Base-by-base conservation (phyloP, 2,329 filamentous ascomycete genomes). In the Fusarium sp. region DNA sequence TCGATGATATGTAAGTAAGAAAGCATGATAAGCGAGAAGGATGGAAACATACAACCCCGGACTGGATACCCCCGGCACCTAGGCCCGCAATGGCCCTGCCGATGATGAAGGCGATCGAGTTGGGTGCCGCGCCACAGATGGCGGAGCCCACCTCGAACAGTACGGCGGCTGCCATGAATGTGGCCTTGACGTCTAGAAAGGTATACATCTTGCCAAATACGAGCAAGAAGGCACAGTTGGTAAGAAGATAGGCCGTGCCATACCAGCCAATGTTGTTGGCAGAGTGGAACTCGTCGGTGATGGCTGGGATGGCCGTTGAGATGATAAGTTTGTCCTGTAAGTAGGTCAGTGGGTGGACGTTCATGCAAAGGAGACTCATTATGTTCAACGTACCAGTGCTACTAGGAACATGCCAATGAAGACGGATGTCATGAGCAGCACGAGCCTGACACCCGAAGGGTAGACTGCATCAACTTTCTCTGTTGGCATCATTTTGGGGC, bases 1-100 rank as follows among this genome's bases (percentile, higher is more conserved):
- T 18, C 6, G 23, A 44, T 29, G 33, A 46, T 36, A 18, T 31
- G 40, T 61, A 9, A 65, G 44, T 14, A 42, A 25, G 40, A 5
- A 8, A 11, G 34, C 10, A 9, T 27, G 18, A 33, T 25, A 20
- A 51, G 25, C n/a, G 18, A 14, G 14, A 33, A 6, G 4, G 23
- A 3, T 4, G 8, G 10, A 40, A 80, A 34, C 63, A 46, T 25
- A 72, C 58, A 25, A 61, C 81, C n/a, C 84, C 84, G 1, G 83
- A 82, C 71, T 86, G 85, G 68, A 87, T 85, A 60, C 84, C 84
- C 10, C 83, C 83, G 13, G 81, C 81, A 0, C 84, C 84, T 6
- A 84, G 62, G 13, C 84, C 84, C 29, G 84, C 84, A 50, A 86
- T 79, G 50, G 84, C 83, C 50, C 85, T 82, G 20, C 85, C 84